Evolutionary conservation across 225 moss, liverwort and hornwort species (phyloP).

Genomic region (Pleurozium schreberi): DNA sequence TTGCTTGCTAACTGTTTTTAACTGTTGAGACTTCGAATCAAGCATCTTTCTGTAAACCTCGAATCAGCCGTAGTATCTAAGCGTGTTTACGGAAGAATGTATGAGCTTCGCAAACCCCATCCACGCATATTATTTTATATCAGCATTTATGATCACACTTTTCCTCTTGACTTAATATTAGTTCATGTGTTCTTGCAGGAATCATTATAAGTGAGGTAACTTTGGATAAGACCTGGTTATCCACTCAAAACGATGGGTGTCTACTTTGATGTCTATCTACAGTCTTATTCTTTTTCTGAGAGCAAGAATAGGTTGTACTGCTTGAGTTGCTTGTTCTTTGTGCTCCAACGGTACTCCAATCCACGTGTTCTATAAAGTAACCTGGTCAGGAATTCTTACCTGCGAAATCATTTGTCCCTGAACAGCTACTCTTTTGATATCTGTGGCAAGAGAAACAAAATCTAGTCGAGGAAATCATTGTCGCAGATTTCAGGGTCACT

Average conservation of each 20-base stretch:
- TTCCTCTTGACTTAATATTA: background rate
- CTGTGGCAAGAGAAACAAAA: background rate
- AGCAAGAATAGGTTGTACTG: background rate
- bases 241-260: background rate
- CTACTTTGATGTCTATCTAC: constrained; percentile 6
- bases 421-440: background rate
- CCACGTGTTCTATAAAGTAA: background rate
- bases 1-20: background rate
- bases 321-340: background rate
- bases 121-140: background rate
- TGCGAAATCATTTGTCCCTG: background rate
- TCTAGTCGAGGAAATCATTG: background rate
- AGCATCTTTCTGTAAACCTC: background rate
- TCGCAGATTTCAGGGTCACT: background rate
- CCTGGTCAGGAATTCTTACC: background rate
- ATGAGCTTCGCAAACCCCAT: background rate
- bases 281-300: background rate
- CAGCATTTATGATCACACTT: background rate
- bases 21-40: background rate
- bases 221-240: background rate
- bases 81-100: background rate
- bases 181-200: background rate
- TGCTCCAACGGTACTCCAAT: background rate
- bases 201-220: background rate
- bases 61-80: background rate